Evolutionary conservation across 257 asterid species (phyloP).

Genomic region (Plectranthus barbatus): DNA sequence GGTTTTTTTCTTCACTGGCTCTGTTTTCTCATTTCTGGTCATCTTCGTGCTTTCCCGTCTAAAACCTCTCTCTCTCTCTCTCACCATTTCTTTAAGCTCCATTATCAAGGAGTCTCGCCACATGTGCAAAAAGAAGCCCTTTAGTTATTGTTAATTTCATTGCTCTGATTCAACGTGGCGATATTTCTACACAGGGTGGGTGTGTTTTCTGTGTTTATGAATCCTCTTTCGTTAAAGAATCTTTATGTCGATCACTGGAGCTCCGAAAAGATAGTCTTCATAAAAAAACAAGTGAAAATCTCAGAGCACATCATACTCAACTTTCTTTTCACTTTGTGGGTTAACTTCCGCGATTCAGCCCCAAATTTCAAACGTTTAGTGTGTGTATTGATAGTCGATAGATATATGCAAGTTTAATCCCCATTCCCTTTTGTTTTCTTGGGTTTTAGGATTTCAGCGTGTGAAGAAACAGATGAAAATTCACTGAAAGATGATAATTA

Average conservation of each 20-base stretch:
- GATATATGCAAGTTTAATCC: not conserved
- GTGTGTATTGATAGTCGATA: not conserved
- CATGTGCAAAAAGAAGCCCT: not conserved
- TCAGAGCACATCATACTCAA: not conserved
- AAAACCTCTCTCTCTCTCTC: no score
- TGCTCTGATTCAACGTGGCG: not conserved
- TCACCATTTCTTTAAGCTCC: not conserved
- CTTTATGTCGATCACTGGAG: not conserved
- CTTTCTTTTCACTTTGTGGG: not conserved
- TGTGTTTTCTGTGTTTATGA: conserved; percentile 4
- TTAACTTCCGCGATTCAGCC: not conserved
- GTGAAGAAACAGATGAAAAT: not conserved
- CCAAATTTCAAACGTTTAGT: not conserved
- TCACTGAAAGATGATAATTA: conserved; percentile 7
- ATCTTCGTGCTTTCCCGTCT: no score
- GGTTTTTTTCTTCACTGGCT: conserved; percentile 3
- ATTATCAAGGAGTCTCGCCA: not conserved
- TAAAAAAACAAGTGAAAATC: not conserved
- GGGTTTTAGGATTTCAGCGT: conserved; percentile 9
- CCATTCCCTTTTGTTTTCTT: not conserved
- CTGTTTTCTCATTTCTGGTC: no score
- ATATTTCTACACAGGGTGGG: conserved; percentile 18
- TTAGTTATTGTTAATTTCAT: not conserved
- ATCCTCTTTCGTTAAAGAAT: not conserved
- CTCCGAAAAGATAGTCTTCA: not conserved